phyloP scores from a whole-genome alignment of 345 rosid species.

The Fremontodendron californicum region DNA sequence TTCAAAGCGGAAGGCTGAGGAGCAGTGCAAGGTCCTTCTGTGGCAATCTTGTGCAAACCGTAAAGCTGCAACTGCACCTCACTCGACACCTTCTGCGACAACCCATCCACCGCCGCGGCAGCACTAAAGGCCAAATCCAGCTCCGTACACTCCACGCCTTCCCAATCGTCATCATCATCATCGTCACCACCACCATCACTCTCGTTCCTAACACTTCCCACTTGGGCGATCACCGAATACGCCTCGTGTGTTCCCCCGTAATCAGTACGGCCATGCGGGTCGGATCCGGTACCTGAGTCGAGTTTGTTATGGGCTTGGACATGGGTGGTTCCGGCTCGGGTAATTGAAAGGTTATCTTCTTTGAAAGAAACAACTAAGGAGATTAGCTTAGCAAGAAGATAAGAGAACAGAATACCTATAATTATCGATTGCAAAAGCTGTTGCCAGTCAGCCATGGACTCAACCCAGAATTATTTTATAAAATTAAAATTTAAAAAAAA shows the following conservation, averaged over 20 bases:
- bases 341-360: constrained; percentile 63
- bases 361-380: constrained; percentile 76
- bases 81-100: constrained; percentile 50
- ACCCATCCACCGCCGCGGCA: constrained; percentile 55
- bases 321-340: constrained; percentile 32
- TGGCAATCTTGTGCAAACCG: constrained; percentile 83
- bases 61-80: constrained; percentile 79
- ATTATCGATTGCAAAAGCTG: constrained; percentile 66
- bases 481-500: too few species aligned
- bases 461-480: too few species aligned
- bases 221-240: constrained; percentile 67
- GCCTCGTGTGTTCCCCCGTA: constrained; percentile 28
- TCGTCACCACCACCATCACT: constrained; percentile 38
- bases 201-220: constrained; percentile 69
- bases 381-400: constrained; percentile 87
- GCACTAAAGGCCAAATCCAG: constrained; percentile 84
- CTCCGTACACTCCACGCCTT: constrained; percentile 92
- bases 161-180: constrained; percentile 68
- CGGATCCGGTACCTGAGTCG: constrained; percentile 11
- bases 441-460: constrained; percentile 73
- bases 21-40: constrained; percentile 79
- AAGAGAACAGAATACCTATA: constrained; percentile 76
- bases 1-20: constrained; percentile 91
- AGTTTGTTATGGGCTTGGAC: constrained; percentile 15
- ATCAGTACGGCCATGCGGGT: constrained; percentile 21